Evolutionary conservation across 1,284 basidiomycete species (phyloP), one percentile per base, ranked within the genome.

Genomic region (Austroboletus novae-zelandiae): DNA sequence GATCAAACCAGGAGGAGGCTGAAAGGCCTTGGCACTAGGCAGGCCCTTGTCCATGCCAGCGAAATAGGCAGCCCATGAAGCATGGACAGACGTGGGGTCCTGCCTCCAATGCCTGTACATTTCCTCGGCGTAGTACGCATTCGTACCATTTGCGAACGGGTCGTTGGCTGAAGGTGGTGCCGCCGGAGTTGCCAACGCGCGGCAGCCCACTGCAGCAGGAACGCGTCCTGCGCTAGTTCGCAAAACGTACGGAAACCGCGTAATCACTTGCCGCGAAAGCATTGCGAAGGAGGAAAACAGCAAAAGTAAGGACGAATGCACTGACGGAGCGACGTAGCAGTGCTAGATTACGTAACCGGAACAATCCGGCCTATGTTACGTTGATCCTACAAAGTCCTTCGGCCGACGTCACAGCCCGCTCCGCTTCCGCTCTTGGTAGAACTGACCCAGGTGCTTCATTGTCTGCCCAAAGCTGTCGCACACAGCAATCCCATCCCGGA

Each of bases 41-140:
- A 98, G 68, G 51, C 96, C 96, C 62, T 89, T 89, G 62, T 97
- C 93, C 68, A 99, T 80, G 36, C 93, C 97, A 10, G 84, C 80
- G 68, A 99, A 99, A 75, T 99, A 99, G 49, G 88, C 83, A 57
- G 91, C 82, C 97, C 97, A 99, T 30, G 94, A 97, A 3, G 84
- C 78, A 73, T 99, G 96, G 0, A 99, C 97, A 40, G 90, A 89
- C 59, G 83, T 81, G 37, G 94, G 92, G 73, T 99, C 91, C 71
- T 90, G 77, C 71, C 84, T 86, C 92, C 92, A 97, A 59, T 86
- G 81, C 60, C 83, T 82, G 74, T 94, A 95, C 94, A 96, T 95
- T 74, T 96, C 92, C 66, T 98, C 95, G 41, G 89, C 90, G 69
- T 99, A 98, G 76, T 96, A 95, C 37, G 91, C 79, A 73, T 97